Evolutionary conservation across 1,284 basidiomycete species (phyloP).

Genomic region (Cutaneotrichosporon sp.): DNA sequence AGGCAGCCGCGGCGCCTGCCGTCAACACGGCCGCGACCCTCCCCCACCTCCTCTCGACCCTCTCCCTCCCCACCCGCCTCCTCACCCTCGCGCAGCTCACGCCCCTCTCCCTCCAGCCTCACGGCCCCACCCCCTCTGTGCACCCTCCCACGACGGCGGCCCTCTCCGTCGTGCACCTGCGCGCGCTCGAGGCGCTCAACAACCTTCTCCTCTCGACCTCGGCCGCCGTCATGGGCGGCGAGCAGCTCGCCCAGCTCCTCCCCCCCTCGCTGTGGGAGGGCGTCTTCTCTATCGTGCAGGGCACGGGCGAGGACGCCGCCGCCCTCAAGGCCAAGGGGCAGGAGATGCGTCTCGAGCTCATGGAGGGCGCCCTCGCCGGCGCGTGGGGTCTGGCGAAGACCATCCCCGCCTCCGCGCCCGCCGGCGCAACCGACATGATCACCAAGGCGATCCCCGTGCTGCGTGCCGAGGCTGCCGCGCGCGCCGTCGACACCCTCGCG

Average conservation of each 20-base stretch:
- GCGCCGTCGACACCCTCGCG: slow-evolving; percentile 78
- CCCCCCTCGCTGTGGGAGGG: slow-evolving; percentile 66
- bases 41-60: slow-evolving; percentile 55
- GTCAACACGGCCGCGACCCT: slow-evolving; percentile 39
- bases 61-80: slow-evolving; percentile 59
- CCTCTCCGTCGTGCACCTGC: slow-evolving; percentile 75
- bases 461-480: slow-evolving; percentile 63
- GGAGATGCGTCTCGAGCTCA: slow-evolving; percentile 49
- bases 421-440: slow-evolving; percentile 64
- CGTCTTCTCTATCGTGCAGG: slow-evolving; percentile 70
- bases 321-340: slow-evolving; percentile 46
- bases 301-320: slow-evolving; percentile 30
- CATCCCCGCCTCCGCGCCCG: slow-evolving; percentile 31
- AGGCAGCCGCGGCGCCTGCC: slow-evolving; percentile 37
- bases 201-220: slow-evolving; percentile 76
- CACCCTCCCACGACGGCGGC: slow-evolving; percentile 84
- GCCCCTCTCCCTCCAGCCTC: slow-evolving; percentile 74
- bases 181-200: slow-evolving; percentile 85
- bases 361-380: slow-evolving; percentile 53
- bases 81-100: slow-evolving; percentile 70
- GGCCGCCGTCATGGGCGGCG: slow-evolving; percentile 25
- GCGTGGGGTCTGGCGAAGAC: slow-evolving; percentile 53
- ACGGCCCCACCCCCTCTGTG: slow-evolving; percentile 62
- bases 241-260: slow-evolving; percentile 53
- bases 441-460: slow-evolving; percentile 66